Evolutionary conservation across 2,329 filamentous ascomycete species (phyloP), one percentile per base, ranked within the genome.

Genomic region (Xylariaceae sp.): DNA sequence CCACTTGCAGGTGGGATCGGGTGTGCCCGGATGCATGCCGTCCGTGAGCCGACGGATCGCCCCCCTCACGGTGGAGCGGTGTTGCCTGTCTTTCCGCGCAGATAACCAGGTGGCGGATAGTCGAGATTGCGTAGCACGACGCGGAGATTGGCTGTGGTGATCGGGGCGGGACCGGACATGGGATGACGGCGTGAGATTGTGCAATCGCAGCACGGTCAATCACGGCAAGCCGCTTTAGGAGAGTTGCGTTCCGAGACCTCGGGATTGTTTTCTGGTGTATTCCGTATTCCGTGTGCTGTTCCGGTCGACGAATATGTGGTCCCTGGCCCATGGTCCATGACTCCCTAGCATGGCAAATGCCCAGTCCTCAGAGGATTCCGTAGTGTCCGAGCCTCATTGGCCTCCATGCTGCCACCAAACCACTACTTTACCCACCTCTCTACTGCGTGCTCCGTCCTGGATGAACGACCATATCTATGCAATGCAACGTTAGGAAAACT

Each of bases 161-260:
- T 58, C 61, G 61, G 59, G 51, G 57, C 64, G 62, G 62, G 51
- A 60, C 58, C 59, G 60, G 60, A 48, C 60, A 62, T 64, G 56
- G 55, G 30, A 45, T 42, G 50, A 51, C 56, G 57, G 54, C 53
- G 45, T 51, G 37, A 48, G 56, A 54, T 18, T 34, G 49, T 35
- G 49, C 34, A 35, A 56, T 53, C 50, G 55, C 49, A 58, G 13
- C 42, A 54, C 48, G 39, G 23, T 51, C 54, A 60, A 56, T 53
- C 51, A 54, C 59, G 55, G 59, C 57, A 57, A 42, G 55, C 59
- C 47, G 55, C 49, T 39, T 61, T 17, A 23, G 50, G 44, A 55
- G 49, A 30, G 52, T 58, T 52, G 39, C 58, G 62, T 67, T 59
- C 67, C 68, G 64, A 65, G 62, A 60, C 62, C 57, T 62, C 61